Evolutionary conservation across 2,329 filamentous ascomycete genomes (phyloP).

Genomic region (Aspergillus pseudoviridinutans): DNA sequence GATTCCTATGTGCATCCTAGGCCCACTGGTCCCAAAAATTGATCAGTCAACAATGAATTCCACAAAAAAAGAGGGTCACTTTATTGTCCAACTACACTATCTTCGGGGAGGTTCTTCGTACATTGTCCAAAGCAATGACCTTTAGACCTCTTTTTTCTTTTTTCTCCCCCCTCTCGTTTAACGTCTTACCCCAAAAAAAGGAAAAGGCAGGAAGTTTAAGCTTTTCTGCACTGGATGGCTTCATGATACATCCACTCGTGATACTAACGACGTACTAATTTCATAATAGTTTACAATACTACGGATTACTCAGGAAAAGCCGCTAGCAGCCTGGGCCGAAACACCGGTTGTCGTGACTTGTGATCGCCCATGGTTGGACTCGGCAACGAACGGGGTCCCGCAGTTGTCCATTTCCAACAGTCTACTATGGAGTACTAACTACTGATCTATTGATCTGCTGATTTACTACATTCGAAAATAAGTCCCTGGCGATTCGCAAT

Average conservation of each 20-base stretch:
- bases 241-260: conserved; percentile 5
- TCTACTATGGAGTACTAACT: background rate
- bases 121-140: background rate
- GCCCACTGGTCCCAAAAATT: background rate
- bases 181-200: background rate
- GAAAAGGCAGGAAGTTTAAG: background rate
- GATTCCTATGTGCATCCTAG: background rate
- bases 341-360: conserved; percentile 14
- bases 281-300: background rate
- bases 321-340: conserved; percentile 8
- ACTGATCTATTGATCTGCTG: background rate
- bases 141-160: background rate
- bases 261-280: background rate
- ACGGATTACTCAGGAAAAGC: background rate
- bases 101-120: background rate
- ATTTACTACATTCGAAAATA: conserved; percentile 3
- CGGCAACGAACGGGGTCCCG: conserved; percentile 5
- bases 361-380: conserved; percentile 17
- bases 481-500: background rate
- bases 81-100: background rate
- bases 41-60: background rate
- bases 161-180: background rate
- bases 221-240: background rate
- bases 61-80: background rate
- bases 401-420: conserved; percentile 9